These are phyloP conservation scores for Cladorrhinum sp. DNA, from an alignment of 2,329 filamentous ascomycete species.

Conservation along the genomic window DNA sequence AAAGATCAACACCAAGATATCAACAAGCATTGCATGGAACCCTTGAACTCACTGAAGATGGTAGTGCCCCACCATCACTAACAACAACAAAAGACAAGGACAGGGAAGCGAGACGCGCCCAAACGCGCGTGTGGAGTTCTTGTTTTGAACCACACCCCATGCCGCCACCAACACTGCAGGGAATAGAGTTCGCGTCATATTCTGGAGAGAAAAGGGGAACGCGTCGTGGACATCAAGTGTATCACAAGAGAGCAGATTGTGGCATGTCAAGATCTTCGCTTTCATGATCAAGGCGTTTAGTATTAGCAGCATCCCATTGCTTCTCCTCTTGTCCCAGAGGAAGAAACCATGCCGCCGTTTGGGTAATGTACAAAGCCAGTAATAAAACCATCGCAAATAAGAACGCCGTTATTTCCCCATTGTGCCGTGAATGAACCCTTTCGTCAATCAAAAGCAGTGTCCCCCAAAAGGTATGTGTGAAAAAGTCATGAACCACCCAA, in stretches of 20 bases:
- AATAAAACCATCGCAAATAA: slow-evolving; percentile 38
- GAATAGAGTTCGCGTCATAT: not conserved
- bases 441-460: slow-evolving; percentile 27
- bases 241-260: not conserved
- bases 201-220: not conserved
- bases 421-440: slow-evolving; percentile 35
- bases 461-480: slow-evolving; percentile 22
- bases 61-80: not conserved
- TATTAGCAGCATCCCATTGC: slow-evolving; percentile 24
- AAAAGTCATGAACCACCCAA: slow-evolving; percentile 29
- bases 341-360: slow-evolving; percentile 29
- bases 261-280: not conserved
- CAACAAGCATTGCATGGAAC: not conserved
- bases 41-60: not conserved
- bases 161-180: not conserved
- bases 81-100: not conserved
- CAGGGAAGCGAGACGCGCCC: not conserved
- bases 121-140: not conserved
- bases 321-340: slow-evolving; percentile 8
- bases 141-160: not conserved
- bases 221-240: not conserved
- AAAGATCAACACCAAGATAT: not conserved
- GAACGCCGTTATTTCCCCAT: slow-evolving; percentile 42
- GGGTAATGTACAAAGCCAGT: slow-evolving; percentile 41
- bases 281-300: slow-evolving; percentile 23